Base-by-base conservation (phyloP, 1,139 yeast species). In the Geotrichum aggregatum region DNA sequence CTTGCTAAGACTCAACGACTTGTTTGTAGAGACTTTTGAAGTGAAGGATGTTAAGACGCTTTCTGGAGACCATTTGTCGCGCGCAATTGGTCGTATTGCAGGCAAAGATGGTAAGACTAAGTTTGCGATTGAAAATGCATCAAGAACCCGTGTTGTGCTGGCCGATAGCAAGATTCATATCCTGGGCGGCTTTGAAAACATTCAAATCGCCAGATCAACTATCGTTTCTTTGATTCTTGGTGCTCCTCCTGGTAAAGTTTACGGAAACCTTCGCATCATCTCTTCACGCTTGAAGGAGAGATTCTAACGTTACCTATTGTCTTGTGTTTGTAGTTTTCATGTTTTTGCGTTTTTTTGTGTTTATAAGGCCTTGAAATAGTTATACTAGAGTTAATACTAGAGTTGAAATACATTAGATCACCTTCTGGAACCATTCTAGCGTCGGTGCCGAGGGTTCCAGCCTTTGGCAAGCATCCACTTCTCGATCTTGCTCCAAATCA, bases 81-180 rank as follows among this genome's bases (percentile, higher is more conserved):
- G 99, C 76, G 98, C 99, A 18, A 92, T 92, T 68, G 99, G 98
- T 64, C 89, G 99, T 78, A 92, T 92, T 70, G 98, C 98, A 22
- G 99, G 99, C 70, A 94, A 92, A 68, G 99, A 92, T 67, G 99
- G 99, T 66, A 91, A 91, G 72, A 92, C 98, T 58, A 92, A 92
- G 73, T 92, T 91, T 70, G 97, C 98, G 35, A 92, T 92, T 65
- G 99, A 92, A 71, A 92, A 92, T 66, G 98, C 98, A 22, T 91
- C 98, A 31, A 81, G 98, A 74, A 92, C 99, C 13, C 84, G 99
- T 76, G 91, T 92, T 47, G 99, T 92, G 19, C 77, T 92, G 62
- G 99, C 99, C 0, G 98, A 92, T 70, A 82, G 95, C 45, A 92
- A 91, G 70, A 91, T 92, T 63, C 98, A 92, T 69, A 92, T 92